A percentile compares a stretch with the other conserved stretches of the same genome.
phyloP scores from a whole-genome alignment of 345 rosid species.

The Balakata baccata region DNA sequence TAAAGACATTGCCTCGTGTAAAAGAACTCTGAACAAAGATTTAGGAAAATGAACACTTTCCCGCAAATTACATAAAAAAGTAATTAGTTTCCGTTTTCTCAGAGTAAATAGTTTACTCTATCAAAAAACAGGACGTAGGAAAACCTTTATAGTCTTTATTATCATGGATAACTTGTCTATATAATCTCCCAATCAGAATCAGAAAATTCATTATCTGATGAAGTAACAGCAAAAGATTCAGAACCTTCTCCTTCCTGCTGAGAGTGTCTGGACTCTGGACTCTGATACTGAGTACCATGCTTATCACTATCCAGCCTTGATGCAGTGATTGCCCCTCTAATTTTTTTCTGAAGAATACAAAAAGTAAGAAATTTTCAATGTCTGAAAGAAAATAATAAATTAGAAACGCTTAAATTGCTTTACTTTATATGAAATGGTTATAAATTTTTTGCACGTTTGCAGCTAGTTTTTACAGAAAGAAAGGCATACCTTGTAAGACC shows the following conservation, averaged over 20 bases:
- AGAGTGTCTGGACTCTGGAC: background rate
- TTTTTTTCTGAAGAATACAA: constrained; percentile 10
- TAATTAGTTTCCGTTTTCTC: background rate
- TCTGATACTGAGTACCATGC: background rate
- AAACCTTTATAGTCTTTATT: background rate
- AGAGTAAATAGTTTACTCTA: background rate
- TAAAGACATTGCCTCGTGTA: background rate
- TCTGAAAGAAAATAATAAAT: background rate
- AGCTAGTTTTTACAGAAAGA: background rate
- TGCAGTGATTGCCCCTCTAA: background rate
- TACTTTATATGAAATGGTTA: background rate
- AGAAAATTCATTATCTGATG: constrained; percentile 2
- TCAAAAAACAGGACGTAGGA: background rate
- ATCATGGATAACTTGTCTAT: background rate
- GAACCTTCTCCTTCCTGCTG: constrained; percentile 7
- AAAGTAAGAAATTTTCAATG: background rate
- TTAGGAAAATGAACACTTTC: background rate
- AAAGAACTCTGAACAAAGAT: background rate
- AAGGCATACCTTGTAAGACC: constrained; percentile 26
- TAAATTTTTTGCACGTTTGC: background rate
- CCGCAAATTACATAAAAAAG: background rate
- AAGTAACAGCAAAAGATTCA: background rate
- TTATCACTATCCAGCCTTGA: constrained; percentile 1
- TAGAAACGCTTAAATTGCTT: background rate
- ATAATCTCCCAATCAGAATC: background rate